Percentiles rank a stretch among this genome's conserved stretches.
Conservation (phyloP, 75 land plant species). For the Cupressus sempervirens region DNA sequence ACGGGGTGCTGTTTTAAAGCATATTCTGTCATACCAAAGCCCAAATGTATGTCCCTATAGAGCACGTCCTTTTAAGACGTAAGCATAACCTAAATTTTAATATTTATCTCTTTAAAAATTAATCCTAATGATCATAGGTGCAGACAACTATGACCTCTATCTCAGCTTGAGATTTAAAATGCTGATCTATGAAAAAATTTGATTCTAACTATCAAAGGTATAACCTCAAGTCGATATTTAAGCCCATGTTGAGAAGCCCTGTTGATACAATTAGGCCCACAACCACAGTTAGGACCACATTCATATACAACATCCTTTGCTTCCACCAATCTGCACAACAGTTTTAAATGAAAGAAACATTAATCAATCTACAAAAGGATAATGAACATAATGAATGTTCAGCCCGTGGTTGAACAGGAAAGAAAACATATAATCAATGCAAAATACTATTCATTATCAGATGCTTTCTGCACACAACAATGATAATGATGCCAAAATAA, state of each 20-base stretch:
- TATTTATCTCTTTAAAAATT: neutral
- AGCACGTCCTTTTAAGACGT: neutral
- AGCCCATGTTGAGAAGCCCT: slow-evolving; percentile 63
- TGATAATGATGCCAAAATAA: too few species aligned
- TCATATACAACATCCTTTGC: slow-evolving; percentile 75
- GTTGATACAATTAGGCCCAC: slow-evolving; percentile 63
- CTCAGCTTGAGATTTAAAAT: neutral
- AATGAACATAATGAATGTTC: neutral
- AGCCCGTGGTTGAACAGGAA: too few species aligned
- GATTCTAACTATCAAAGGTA: neutral
- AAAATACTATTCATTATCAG: too few species aligned
- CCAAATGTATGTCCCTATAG: neutral
- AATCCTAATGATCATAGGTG: neutral
- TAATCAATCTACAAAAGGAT: neutral
- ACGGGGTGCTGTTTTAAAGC: neutral
- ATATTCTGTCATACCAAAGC: neutral
- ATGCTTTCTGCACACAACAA: too few species aligned
- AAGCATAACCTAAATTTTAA: neutral
- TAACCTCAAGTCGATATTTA: slow-evolving; percentile 64
- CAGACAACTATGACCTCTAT: neutral
- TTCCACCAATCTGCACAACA: slow-evolving; percentile 42
- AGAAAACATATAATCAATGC: too few species aligned
- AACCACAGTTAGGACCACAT: slow-evolving; percentile 76
- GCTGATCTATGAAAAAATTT: neutral
- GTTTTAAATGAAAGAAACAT: neutral